These are phyloP conservation scores for Didymosphaeria variabile DNA, from an alignment of 2,329 filamentous ascomycete genomes.

Conservation along the genomic window DNA sequence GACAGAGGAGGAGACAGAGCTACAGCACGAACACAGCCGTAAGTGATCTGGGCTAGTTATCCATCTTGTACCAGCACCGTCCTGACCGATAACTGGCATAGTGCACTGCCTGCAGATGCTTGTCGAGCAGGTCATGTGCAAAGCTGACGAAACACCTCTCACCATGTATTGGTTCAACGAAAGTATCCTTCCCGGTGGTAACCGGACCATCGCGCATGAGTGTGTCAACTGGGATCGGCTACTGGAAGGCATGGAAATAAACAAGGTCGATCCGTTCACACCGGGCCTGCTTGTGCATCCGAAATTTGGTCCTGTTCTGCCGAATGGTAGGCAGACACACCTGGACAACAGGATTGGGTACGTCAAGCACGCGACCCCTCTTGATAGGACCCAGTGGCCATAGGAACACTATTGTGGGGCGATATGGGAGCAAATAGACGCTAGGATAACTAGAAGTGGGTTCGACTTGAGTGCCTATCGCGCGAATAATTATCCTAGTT, in stretches of 20 bases:
- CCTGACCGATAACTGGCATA: neutral
- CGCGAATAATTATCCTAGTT: no score
- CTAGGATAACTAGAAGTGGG: neutral
- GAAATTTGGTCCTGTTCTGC: constrained; percentile 11
- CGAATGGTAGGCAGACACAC: constrained; percentile 4
- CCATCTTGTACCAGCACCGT: no score
- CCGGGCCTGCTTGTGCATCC: constrained; percentile 11
- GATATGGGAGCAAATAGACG: neutral
- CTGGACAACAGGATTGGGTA: constrained; percentile 12
- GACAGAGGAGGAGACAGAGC: constrained; percentile 8
- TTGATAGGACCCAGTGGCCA: constrained; percentile 9
- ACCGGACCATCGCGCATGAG: constrained; percentile 10
- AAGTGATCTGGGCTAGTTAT: neutral
- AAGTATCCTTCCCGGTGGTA: constrained; percentile 7
- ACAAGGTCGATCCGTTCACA: constrained; percentile 8
- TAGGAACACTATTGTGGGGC: neutral
- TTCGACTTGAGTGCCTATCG: no score
- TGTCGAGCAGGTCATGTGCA: constrained; percentile 8
- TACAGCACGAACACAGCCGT: constrained; percentile 11
- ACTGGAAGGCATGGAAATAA: constrained; percentile 8
- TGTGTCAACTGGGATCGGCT: constrained; percentile 13
- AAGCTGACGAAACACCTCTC: constrained; percentile 6
- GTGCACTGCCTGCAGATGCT: constrained; percentile 13
- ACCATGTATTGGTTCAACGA: constrained; percentile 14
- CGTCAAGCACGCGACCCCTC: constrained; percentile 10